phyloP scores from a whole-genome alignment of 768 basidiomycete genomes.

The Tricholoma matsutake region DNA sequence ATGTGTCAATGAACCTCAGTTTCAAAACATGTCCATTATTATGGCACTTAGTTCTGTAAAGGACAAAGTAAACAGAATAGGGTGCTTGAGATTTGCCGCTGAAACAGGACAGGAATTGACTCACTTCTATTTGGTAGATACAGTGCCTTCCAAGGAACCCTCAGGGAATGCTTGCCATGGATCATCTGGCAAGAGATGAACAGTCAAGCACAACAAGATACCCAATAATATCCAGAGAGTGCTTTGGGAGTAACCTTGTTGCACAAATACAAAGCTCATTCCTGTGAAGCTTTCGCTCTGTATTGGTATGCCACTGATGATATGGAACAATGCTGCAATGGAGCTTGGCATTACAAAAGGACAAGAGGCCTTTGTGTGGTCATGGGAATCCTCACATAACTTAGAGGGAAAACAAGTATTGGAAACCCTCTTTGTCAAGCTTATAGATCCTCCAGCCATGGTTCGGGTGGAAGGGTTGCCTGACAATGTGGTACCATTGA shows the following conservation, averaged over 20 bases:
- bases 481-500: neutral
- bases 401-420: constrained; percentile 6
- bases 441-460: constrained; percentile 18
- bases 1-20: constrained; percentile 13
- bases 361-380: neutral
- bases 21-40: constrained; percentile 32
- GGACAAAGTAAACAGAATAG: constrained; percentile 25
- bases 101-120: constrained; percentile 21
- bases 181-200: neutral
- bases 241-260: no score
- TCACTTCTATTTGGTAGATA: constrained; percentile 24
- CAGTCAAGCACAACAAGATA: neutral
- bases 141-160: neutral
- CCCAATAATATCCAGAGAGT: neutral
- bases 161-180: neutral
- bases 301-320: neutral
- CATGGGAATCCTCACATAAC: neutral
- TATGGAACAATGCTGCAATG: neutral
- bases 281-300: neutral
- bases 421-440: constrained; percentile 25
- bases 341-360: neutral
- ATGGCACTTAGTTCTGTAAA: constrained; percentile 13
- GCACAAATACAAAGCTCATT: neutral
- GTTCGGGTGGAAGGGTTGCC: constrained; percentile 20
- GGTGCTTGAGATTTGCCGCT: constrained; percentile 29